Evolutionary conservation across 148 eudicot genomes (phyloP).

Genomic region (Beta vulgaris): DNA sequence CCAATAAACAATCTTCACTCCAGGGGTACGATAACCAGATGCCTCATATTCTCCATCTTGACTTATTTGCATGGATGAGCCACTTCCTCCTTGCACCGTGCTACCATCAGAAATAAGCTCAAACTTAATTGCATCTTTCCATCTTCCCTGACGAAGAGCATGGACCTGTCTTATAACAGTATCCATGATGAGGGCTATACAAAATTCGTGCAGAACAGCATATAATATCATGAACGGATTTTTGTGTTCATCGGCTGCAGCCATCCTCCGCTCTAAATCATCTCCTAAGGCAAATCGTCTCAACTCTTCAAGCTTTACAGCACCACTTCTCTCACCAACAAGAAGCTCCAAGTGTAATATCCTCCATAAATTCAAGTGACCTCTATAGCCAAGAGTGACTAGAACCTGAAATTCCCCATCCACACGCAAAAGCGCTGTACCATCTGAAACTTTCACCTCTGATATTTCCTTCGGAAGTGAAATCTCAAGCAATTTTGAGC

Average conservation of each 20-base stretch:
- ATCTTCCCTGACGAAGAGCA: constrained; percentile 80
- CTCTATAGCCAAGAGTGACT: constrained; percentile 97
- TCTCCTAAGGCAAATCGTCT: constrained; percentile 86
- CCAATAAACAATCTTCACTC: constrained; percentile 85
- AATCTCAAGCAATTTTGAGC: constrained; percentile 84
- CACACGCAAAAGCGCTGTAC: constrained; percentile 80
- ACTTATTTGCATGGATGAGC: constrained; percentile 46
- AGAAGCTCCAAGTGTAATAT: constrained; percentile 96
- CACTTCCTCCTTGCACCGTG: constrained; percentile 51
- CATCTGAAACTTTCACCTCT: constrained; percentile 75
- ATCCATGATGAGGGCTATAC: constrained; percentile 90
- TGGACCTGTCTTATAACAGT: constrained; percentile 87
- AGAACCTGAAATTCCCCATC: constrained; percentile 94
- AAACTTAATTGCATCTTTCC: constrained; percentile 96
- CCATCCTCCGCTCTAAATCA: constrained; percentile 98
- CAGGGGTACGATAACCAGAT: constrained; percentile 74
- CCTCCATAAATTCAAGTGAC: constrained; percentile 92
- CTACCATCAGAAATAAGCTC: constrained; percentile 82
- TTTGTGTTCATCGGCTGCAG: constrained; percentile 57
- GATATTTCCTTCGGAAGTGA: constrained; percentile 76
- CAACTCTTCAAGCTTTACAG: constrained; percentile 72
- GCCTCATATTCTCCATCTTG: constrained; percentile 91
- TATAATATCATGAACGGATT: constrained; percentile 77
- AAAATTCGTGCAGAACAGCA: constrained; percentile 88
- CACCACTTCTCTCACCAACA: constrained; percentile 93